Evolutionary conservation across 306 rosid genomes (phyloP).

Genomic region (Mucuna pruriens): DNA sequence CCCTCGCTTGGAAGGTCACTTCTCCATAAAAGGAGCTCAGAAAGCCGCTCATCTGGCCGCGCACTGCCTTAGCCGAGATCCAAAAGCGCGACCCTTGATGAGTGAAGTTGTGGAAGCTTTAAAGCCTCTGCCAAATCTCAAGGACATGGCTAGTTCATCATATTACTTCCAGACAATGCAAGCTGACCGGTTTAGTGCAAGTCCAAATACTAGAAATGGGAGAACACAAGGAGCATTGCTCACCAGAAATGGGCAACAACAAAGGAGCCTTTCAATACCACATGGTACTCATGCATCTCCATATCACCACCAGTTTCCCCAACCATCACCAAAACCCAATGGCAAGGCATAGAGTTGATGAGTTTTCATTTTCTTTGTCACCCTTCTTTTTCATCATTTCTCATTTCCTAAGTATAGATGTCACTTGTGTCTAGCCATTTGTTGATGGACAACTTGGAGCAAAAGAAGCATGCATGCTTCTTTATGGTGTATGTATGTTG

Average conservation of each 20-base stretch:
- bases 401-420: slow-evolving; percentile 51
- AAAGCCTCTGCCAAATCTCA: slow-evolving; percentile 85
- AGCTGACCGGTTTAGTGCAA: slow-evolving; percentile 67
- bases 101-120: slow-evolving; percentile 85
- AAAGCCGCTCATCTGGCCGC: slow-evolving; percentile 78
- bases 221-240: slow-evolving; percentile 64
- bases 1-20: slow-evolving; percentile 91
- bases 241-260: slow-evolving; percentile 67
- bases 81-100: slow-evolving; percentile 80
- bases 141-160: slow-evolving; percentile 98
- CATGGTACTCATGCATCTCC: slow-evolving; percentile 81
- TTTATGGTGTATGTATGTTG: slow-evolving; percentile 50
- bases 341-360: slow-evolving; percentile 67
- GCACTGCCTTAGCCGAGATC: slow-evolving; percentile 85
- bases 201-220: slow-evolving; percentile 76
- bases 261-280: slow-evolving; percentile 77
- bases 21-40: slow-evolving; percentile 85
- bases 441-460: slow-evolving; percentile 47
- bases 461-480: slow-evolving; percentile 39
- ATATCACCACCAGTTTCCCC: slow-evolving; percentile 79
- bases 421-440: slow-evolving; percentile 57
- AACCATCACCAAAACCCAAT: slow-evolving; percentile 82
- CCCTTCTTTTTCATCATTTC: slow-evolving; percentile 37
- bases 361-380: slow-evolving; percentile 37
- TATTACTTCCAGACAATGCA: slow-evolving; percentile 89